A percentile compares a stretch with the other conserved stretches of the same genome.
These are phyloP conservation scores for Odontarrhena argentea DNA, from an alignment of 345 rosid species.

Conservation along the genomic window DNA sequence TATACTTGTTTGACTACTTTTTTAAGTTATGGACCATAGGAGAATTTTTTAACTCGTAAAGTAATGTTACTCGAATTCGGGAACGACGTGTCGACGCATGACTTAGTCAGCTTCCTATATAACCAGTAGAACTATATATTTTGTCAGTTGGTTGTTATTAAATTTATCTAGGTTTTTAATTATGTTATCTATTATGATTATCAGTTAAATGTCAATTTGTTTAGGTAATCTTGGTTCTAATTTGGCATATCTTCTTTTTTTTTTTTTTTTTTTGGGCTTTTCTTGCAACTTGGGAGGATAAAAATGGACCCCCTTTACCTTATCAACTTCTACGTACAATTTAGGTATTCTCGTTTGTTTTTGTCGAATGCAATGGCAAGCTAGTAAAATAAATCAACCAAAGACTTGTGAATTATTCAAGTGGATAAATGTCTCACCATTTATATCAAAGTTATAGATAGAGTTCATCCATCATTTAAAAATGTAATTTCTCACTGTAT, in stretches of 20 bases:
- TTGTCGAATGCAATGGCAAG: slow-evolving; percentile 5
- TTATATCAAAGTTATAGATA: too few relatives aligned
- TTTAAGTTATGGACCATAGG: neutral
- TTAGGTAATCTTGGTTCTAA: slow-evolving; percentile 22
- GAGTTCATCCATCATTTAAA: too few relatives aligned
- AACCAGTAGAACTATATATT: too few relatives aligned
- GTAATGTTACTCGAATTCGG: too few relatives aligned
- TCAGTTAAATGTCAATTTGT: slow-evolving; percentile 19
- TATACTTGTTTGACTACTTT: neutral
- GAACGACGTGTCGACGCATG: too few relatives aligned
- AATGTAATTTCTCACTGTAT: too few relatives aligned
- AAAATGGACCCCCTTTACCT: slow-evolving; percentile 14
- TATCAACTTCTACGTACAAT: slow-evolving; percentile 1
- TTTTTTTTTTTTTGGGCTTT: neutral
- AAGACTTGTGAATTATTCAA: too few relatives aligned
- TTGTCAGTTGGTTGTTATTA: neutral
- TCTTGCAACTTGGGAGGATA: slow-evolving; percentile 31
- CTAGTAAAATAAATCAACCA: neutral
- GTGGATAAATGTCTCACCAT: too few relatives aligned
- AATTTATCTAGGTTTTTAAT: neutral
- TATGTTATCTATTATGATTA: neutral
- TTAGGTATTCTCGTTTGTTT: neutral
- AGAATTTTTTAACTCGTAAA: neutral
- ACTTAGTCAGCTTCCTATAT: too few relatives aligned
- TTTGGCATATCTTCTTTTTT: slow-evolving; percentile 4